These are phyloP conservation scores for Sugiyamaella floridensis DNA, from an alignment of 805 yeast species.

Conservation along the genomic window DNA sequence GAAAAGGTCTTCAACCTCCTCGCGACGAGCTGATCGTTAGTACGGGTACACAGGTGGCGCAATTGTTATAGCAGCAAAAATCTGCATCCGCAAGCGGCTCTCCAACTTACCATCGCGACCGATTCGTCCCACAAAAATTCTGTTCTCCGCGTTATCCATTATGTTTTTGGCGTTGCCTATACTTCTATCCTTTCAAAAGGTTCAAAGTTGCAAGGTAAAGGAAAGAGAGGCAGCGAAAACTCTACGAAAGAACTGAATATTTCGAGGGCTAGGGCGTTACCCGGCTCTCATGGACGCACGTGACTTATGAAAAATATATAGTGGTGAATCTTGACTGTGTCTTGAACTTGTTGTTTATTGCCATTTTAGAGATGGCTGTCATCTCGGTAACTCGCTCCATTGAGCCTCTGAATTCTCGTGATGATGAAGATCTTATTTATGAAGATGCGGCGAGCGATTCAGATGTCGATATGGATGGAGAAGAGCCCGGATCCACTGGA, in stretches of 20 bases:
- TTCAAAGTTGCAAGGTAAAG: neutral
- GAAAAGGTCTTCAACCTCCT: slow-evolving; percentile 42
- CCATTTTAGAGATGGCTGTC: neutral
- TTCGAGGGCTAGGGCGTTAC: neutral
- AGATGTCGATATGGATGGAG: slow-evolving; percentile 11
- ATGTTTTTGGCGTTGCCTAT: neutral
- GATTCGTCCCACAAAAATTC: slow-evolving; percentile 14
- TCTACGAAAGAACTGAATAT: neutral
- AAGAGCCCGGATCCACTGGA: slow-evolving; percentile 3
- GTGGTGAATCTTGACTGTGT: too few relatives aligned
- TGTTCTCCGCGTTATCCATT: slow-evolving; percentile 12
- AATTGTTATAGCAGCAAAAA: neutral
- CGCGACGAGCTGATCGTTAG: neutral
- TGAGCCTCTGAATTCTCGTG: slow-evolving; percentile 3
- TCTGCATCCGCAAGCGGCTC: neutral
- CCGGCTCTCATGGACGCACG: neutral
- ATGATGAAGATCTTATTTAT: slow-evolving; percentile 24
- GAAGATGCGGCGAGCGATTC: slow-evolving; percentile 23
- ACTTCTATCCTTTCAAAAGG: neutral
- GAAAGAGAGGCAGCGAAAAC: neutral
- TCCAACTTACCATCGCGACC: slow-evolving; percentile 10
- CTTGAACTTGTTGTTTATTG: too few relatives aligned
- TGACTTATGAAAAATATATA: too few relatives aligned
- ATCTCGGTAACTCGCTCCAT: neutral
- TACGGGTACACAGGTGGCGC: neutral